Evolutionary conservation across 495 filamentous ascomycete genomes (phyloP).

Genomic region (Rhizodiscina lignyota): DNA sequence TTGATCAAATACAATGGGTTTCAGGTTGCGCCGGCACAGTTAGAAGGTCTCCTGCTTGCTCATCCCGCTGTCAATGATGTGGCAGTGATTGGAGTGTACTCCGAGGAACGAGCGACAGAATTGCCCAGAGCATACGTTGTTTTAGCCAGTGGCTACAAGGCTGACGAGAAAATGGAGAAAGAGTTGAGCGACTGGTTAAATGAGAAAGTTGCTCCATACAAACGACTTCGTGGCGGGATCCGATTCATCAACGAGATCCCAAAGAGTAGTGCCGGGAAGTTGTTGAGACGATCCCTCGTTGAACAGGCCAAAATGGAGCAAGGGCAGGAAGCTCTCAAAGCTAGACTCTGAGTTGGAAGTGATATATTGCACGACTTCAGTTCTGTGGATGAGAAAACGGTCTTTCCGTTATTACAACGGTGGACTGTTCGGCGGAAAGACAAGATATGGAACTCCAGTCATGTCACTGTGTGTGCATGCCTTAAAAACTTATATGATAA

Average conservation of each 20-base stretch:
- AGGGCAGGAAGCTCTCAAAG: too few species aligned
- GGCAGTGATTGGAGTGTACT: slow-evolving; percentile 23
- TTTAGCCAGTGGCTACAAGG: slow-evolving; percentile 9
- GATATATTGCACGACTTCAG: too few species aligned
- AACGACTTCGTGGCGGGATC: slow-evolving; percentile 15
- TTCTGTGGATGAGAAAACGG: too few species aligned
- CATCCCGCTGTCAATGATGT: slow-evolving; percentile 21
- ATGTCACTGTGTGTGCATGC: too few species aligned
- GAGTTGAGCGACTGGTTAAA: slow-evolving; percentile 20
- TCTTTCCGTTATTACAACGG: too few species aligned
- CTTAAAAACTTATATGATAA: too few species aligned
- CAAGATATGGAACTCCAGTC: too few species aligned
- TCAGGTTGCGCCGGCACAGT: slow-evolving; percentile 24
- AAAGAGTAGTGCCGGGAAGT: slow-evolving; percentile 15
- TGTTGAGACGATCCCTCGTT: slow-evolving; percentile 13
- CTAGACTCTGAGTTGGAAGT: too few species aligned
- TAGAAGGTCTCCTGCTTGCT: slow-evolving; percentile 19
- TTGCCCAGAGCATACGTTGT: slow-evolving; percentile 24
- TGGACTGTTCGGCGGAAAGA: too few species aligned
- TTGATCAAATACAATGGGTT: slow-evolving; percentile 37
- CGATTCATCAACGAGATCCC: slow-evolving; percentile 17
- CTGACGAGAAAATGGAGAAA: slow-evolving; percentile 9
- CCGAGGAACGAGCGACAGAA: slow-evolving; percentile 21
- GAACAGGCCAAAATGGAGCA: slow-evolving; percentile 10
- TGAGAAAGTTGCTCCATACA: slow-evolving; percentile 18